Conservation (phyloP, 2,329 filamentous ascomycete species). For the Leptographium radiaticola region DNA sequence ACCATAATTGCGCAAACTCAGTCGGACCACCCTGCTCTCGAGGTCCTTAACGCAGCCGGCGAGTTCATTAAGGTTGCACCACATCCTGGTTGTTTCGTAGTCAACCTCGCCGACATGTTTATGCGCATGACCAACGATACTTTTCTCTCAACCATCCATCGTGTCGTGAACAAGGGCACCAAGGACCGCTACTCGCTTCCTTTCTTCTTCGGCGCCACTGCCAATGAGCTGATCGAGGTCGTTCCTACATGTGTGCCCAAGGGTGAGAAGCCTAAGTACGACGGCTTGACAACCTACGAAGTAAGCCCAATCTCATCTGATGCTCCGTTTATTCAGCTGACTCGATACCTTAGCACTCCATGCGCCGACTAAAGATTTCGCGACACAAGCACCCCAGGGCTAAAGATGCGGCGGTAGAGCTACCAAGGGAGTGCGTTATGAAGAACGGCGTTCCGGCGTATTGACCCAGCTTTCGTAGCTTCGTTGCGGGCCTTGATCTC, state of each 20-base stretch:
- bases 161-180: slow-evolving; percentile 7
- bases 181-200: slow-evolving; percentile 9
- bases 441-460: not conserved
- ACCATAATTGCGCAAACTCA: slow-evolving; percentile 8
- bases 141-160: slow-evolving; percentile 9
- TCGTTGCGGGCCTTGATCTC: no score
- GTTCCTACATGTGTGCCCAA: slow-evolving; percentile 17
- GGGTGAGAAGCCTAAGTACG: slow-evolving; percentile 20
- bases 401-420: not conserved
- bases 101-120: slow-evolving; percentile 11
- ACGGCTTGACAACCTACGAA: slow-evolving; percentile 20
- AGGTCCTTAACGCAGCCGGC: slow-evolving; percentile 8
- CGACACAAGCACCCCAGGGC: not conserved
- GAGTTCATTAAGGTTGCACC: slow-evolving; percentile 6
- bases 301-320: not conserved
- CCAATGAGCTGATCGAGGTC: slow-evolving; percentile 15
- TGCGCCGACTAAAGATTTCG: not conserved
- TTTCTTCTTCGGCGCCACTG: slow-evolving; percentile 10
- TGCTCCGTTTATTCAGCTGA: not conserved
- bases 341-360: not conserved
- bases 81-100: slow-evolving; percentile 7
- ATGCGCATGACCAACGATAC: slow-evolving; percentile 10
- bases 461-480: not conserved
- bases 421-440: not conserved
- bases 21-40: slow-evolving; percentile 2